A percentile compares a stretch with the other conserved stretches of the same genome.
These are phyloP conservation scores for Penicillium rolfsii DNA, from an alignment of 2,329 filamentous ascomycete species.

Conservation along the genomic window DNA sequence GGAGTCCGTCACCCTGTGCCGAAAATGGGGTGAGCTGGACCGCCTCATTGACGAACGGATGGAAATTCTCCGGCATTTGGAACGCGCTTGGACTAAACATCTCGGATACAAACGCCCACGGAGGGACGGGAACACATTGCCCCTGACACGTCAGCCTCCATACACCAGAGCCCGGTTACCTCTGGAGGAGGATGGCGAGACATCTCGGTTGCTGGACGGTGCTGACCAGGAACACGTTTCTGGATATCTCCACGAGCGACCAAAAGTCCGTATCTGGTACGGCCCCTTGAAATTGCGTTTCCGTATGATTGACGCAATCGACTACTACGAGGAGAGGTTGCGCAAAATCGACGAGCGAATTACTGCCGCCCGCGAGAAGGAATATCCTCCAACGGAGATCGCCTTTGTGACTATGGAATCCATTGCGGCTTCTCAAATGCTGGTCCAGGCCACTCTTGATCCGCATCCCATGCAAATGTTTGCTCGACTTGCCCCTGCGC, in stretches of 20 bases:
- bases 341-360: slow-evolving; percentile 78
- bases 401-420: slow-evolving; percentile 98
- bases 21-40: slow-evolving; percentile 84
- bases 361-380: slow-evolving; percentile 67
- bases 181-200: slow-evolving; percentile 58
- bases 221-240: slow-evolving; percentile 47
- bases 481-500: slow-evolving; percentile 83
- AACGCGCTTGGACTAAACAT: slow-evolving; percentile 80
- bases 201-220: slow-evolving; percentile 60
- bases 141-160: slow-evolving; percentile 55
- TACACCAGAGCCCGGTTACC: slow-evolving; percentile 32
- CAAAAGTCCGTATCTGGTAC: slow-evolving; percentile 75
- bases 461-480: slow-evolving; percentile 83
- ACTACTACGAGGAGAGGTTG: slow-evolving; percentile 89
- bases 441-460: slow-evolving; percentile 90
- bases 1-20: slow-evolving; percentile 82
- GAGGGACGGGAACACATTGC: slow-evolving; percentile 48
- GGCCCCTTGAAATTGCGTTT: slow-evolving; percentile 73
- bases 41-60: slow-evolving; percentile 69
- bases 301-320: slow-evolving; percentile 82
- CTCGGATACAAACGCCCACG: slow-evolving; percentile 61
- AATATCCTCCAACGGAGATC: slow-evolving; percentile 76
- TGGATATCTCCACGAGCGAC: slow-evolving; percentile 56
- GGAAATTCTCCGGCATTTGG: slow-evolving; percentile 69
- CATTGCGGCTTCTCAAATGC: slow-evolving; percentile 90